phyloP scores from a whole-genome alignment of 495 filamentous ascomycete genomes.

The Penicillium antarcticum region DNA sequence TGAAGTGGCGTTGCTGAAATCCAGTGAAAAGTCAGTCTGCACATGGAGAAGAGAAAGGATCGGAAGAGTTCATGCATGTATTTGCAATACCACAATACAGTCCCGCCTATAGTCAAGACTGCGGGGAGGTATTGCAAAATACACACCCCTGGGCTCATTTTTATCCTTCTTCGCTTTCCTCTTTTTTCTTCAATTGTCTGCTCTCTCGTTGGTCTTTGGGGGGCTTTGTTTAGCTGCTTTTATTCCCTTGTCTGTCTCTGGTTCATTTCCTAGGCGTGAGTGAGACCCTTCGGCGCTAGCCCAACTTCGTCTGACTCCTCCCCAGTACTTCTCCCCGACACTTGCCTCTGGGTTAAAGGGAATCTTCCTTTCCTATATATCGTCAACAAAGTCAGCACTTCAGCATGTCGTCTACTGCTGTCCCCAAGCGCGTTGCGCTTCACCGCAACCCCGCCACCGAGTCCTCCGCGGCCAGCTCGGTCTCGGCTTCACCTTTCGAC shows the following conservation, averaged over 20 bases:
- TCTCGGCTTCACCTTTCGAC: constrained; percentile 61
- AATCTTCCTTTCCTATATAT: constrained; percentile 3
- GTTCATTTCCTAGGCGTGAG: not conserved
- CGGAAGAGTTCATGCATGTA: constrained; percentile 1
- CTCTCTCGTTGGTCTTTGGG: constrained; percentile 9
- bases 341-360: not conserved
- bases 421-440: constrained; percentile 53
- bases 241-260: not conserved
- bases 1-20: not conserved
- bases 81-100: constrained; percentile 2
- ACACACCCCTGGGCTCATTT: not conserved
- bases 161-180: not conserved
- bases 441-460: constrained; percentile 48
- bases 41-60: not conserved
- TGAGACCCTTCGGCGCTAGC: no score
- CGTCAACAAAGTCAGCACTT: not conserved
- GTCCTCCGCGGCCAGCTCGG: constrained; percentile 61
- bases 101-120: not conserved
- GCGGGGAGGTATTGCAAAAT: constrained; percentile 6
- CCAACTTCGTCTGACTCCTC: no score
- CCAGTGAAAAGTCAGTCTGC: not conserved
- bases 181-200: constrained; percentile 2
- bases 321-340: no score
- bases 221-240: not conserved
- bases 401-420: constrained; percentile 57